These are phyloP conservation scores for Ploettnerulaceae sp. DNA, from an alignment of 2,329 filamentous ascomycete species.

Conservation along the genomic window DNA sequence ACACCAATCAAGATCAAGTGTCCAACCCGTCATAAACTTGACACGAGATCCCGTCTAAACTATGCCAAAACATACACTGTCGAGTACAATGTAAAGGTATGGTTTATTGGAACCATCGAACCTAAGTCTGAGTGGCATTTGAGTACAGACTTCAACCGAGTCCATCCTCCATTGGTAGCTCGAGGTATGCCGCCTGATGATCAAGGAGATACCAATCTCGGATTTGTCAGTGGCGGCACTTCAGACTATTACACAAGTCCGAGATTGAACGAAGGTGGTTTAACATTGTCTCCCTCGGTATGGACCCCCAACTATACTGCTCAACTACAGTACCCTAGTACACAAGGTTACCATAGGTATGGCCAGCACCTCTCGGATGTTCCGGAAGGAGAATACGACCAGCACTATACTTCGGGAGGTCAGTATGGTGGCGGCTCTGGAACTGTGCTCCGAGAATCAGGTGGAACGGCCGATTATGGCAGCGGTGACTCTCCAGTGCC, in stretches of 20 bases:
- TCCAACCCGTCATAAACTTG: background rate
- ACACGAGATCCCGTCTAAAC: constrained; percentile 17
- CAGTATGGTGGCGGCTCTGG: no score
- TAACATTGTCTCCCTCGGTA: no score
- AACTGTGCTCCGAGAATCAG: no score
- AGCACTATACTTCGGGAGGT: no score
- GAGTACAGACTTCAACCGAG: constrained; percentile 9
- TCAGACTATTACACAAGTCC: background rate
- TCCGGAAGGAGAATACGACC: no score
- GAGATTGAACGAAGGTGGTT: no score
- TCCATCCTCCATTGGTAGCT: constrained; percentile 4
- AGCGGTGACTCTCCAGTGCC: no score
- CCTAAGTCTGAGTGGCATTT: constrained; percentile 5
- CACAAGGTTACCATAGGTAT: no score
- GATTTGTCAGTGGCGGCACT: background rate
- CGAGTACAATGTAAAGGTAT: constrained; percentile 25
- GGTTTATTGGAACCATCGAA: constrained; percentile 22
- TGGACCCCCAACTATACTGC: no score
- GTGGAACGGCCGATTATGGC: no score
- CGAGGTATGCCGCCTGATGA: background rate
- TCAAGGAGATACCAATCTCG: background rate
- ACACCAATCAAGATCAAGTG: constrained; percentile 1
- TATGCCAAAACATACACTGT: constrained; percentile 28
- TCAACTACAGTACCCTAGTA: no score
- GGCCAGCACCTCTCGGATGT: no score